A percentile compares a stretch with the other conserved stretches of the same genome.
phyloP scores from a whole-genome alignment of 164 flowering plant species.

The Taxillus chinensis region DNA sequence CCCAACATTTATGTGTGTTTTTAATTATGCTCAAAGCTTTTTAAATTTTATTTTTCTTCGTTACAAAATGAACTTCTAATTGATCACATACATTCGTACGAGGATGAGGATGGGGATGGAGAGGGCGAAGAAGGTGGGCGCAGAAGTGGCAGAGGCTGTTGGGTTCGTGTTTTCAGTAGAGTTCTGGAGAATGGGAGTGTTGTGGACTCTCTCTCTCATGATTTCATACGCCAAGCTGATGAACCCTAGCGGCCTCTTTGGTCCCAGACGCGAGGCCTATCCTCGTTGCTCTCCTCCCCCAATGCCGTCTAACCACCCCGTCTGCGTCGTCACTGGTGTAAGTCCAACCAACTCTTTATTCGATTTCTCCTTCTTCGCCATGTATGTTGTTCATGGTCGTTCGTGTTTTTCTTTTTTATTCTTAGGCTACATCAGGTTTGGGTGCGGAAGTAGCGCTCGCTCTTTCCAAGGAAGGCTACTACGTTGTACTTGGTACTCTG shows the following conservation, averaged over 20 bases:
- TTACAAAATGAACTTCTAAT: too few relatives aligned
- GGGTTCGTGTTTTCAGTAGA: slow-evolving; percentile 21
- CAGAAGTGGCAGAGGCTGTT: neutral
- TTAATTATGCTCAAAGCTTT: too few relatives aligned
- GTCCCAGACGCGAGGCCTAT: slow-evolving; percentile 13
- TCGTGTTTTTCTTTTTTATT: slow-evolving; percentile 1
- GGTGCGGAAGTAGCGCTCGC: slow-evolving; percentile 70
- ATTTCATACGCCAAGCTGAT: slow-evolving; percentile 33
- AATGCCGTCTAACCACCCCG: slow-evolving; percentile 18
- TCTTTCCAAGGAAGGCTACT: slow-evolving; percentile 66
- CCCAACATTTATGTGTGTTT: too few relatives aligned
- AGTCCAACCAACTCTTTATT: slow-evolving; percentile 1
- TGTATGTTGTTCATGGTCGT: neutral
- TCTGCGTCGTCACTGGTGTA: slow-evolving; percentile 88
- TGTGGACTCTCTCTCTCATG: slow-evolving; percentile 48
- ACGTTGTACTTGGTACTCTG: slow-evolving; percentile 60
- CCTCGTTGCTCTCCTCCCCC: slow-evolving; percentile 19
- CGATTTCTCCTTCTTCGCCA: neutral
- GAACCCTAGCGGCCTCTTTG: slow-evolving; percentile 8
- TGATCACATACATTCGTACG: too few relatives aligned
- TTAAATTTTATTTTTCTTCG: too few relatives aligned
- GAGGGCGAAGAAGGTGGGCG: neutral
- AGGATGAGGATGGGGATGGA: neutral
- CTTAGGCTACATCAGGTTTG: slow-evolving; percentile 88
- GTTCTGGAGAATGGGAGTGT: slow-evolving; percentile 57